phyloP scores from a whole-genome alignment of 2,329 filamentous ascomycete genomes.

The Aciculosporium take region DNA sequence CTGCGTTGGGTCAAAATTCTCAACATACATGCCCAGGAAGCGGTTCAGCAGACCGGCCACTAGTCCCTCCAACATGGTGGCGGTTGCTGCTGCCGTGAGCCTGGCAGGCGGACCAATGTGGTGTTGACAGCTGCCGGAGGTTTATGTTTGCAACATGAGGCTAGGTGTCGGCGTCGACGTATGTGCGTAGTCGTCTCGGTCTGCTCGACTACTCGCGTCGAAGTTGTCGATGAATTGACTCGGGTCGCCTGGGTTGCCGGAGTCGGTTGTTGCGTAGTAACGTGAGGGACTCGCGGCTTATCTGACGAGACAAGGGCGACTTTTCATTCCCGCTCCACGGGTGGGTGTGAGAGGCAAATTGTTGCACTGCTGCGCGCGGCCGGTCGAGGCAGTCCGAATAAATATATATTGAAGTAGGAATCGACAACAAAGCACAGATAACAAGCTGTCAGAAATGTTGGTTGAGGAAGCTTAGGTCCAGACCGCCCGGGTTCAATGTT shows the following conservation, averaged over 20 bases:
- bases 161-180: background rate
- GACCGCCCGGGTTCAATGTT: no score
- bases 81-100: slow-evolving; percentile 50
- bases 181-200: background rate
- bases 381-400: background rate
- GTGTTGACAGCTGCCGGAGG: slow-evolving; percentile 2
- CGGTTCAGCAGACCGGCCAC: slow-evolving; percentile 96
- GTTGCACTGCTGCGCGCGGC: background rate
- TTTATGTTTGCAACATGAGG: slow-evolving; percentile 11
- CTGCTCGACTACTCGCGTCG: background rate
- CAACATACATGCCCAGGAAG: slow-evolving; percentile 99
- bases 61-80: slow-evolving; percentile 87
- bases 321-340: background rate
- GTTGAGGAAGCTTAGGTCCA: background rate
- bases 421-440: background rate
- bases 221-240: background rate
- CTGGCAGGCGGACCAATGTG: slow-evolving; percentile 38
- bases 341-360: background rate
- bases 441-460: background rate
- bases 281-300: background rate
- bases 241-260: background rate
- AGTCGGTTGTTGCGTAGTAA: background rate
- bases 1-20: slow-evolving; percentile 97
- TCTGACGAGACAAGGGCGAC: background rate
- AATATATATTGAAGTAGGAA: background rate